These are phyloP conservation scores for Colletotrichum viniferum DNA, from an alignment of 2,329 filamentous ascomycete species.

Conservation along the genomic window DNA sequence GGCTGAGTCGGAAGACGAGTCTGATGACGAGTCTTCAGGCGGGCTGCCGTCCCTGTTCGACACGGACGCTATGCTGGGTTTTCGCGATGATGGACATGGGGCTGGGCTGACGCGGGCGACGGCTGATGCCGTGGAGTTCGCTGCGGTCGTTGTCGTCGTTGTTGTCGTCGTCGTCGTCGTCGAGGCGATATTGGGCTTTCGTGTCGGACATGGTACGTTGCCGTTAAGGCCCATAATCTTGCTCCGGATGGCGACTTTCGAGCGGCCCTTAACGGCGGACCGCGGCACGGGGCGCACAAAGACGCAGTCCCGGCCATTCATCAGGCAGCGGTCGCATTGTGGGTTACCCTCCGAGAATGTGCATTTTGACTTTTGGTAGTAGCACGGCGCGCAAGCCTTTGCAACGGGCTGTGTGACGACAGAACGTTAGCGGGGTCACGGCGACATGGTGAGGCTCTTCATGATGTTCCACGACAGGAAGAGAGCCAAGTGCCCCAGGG, in stretches of 20 bases:
- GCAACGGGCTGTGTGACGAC: constrained; percentile 7
- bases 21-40: constrained; percentile 9
- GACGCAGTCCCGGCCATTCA: constrained; percentile 22
- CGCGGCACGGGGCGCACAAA: constrained; percentile 19
- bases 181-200: background rate
- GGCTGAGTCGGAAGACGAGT: constrained; percentile 15
- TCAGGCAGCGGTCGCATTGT: constrained; percentile 18
- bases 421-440: background rate
- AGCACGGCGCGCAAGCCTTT: constrained; percentile 21
- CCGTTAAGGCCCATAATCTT: constrained; percentile 7
- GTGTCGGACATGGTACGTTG: background rate
- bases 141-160: background rate
- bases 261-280: constrained; percentile 14
- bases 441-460: background rate
- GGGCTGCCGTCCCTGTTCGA: background rate
- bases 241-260: constrained; percentile 3
- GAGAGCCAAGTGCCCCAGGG: background rate
- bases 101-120: background rate
- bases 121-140: background rate
- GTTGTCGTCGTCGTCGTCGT: background rate
- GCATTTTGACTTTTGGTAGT: constrained; percentile 22
- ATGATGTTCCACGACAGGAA: background rate
- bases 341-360: constrained; percentile 18
- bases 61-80: background rate
- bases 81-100: background rate